A percentile compares a stretch with the other conserved stretches of the same genome.
phyloP scores from a whole-genome alignment of 2,329 filamentous ascomycete genomes.

The Xylaria hypoxylon region DNA sequence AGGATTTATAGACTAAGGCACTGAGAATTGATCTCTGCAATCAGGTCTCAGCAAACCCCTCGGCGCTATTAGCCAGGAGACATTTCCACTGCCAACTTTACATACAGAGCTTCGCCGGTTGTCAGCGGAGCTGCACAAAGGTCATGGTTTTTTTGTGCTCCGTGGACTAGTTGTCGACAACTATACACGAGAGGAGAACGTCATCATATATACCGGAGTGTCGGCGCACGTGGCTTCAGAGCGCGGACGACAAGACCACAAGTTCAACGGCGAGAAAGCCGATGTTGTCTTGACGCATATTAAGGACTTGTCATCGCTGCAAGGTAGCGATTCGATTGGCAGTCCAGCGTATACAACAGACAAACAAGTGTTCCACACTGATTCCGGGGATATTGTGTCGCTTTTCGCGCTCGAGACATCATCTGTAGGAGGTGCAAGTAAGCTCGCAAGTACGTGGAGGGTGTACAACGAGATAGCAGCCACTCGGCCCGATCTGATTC shows the following conservation, averaged over 20 bases:
- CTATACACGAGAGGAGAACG: slow-evolving; percentile 66
- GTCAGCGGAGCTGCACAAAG: slow-evolving; percentile 66
- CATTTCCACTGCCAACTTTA: slow-evolving; percentile 67
- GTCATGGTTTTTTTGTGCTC: slow-evolving; percentile 71
- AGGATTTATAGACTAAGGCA: neutral
- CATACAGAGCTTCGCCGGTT: slow-evolving; percentile 62
- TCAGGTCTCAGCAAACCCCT: slow-evolving; percentile 49
- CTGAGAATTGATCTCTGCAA: neutral
- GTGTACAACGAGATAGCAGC: slow-evolving; percentile 73
- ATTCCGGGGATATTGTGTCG: slow-evolving; percentile 69
- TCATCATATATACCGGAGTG: slow-evolving; percentile 70
- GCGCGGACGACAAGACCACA: slow-evolving; percentile 65
- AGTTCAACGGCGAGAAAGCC: slow-evolving; percentile 57
- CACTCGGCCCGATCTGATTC: slow-evolving; percentile 69
- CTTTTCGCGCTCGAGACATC: slow-evolving; percentile 67
- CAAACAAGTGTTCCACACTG: slow-evolving; percentile 62
- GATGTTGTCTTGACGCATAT: slow-evolving; percentile 70
- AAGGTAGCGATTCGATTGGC: slow-evolving; percentile 59
- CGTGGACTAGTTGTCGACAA: slow-evolving; percentile 66
- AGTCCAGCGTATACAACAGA: slow-evolving; percentile 55
- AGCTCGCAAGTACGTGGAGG: slow-evolving; percentile 67
- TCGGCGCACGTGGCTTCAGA: slow-evolving; percentile 67
- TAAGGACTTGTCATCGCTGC: slow-evolving; percentile 64
- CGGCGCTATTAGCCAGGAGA: slow-evolving; percentile 60
- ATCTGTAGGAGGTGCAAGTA: slow-evolving; percentile 67